Evolutionary conservation across 176 grass and related monocot species (phyloP).

Genomic region (Eragrostis curvula): DNA sequence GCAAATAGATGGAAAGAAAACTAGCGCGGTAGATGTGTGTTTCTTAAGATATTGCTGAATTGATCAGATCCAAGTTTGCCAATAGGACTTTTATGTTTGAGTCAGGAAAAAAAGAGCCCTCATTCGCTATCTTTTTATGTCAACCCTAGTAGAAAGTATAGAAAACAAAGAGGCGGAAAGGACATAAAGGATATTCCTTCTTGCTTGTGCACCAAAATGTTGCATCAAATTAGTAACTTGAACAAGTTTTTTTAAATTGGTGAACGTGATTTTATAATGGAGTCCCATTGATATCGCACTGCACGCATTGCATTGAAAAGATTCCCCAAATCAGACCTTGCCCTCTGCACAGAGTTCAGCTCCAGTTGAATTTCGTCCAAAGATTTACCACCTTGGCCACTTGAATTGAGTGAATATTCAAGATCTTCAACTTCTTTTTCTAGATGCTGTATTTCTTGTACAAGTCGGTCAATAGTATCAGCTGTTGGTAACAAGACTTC

Average conservation of each 20-base stretch:
- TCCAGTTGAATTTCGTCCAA: constrained; percentile 82
- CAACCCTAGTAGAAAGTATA: too few species aligned
- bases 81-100: not conserved
- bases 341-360: constrained; percentile 73
- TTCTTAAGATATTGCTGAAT: not conserved
- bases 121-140: not conserved
- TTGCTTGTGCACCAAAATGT: constrained; percentile 2
- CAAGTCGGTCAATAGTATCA: constrained; percentile 61
- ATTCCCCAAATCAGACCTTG: constrained; percentile 48
- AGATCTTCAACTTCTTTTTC: constrained; percentile 62
- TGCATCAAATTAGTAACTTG: constrained; percentile 7
- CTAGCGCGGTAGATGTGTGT: not conserved
- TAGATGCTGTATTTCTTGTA: constrained; percentile 66
- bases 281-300: not conserved
- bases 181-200: not conserved
- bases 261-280: not conserved
- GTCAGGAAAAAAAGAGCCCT: not conserved
- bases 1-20: too few species aligned
- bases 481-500: constrained; percentile 64
- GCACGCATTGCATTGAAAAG: not conserved
- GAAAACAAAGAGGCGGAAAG: not conserved
- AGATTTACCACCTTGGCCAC: constrained; percentile 82
- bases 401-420: constrained; percentile 82
- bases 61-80: not conserved
- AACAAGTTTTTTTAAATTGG: not conserved